Conservation (phyloP, 1,284 basidiomycete species). For the Melampsora larici-populina region DNA sequence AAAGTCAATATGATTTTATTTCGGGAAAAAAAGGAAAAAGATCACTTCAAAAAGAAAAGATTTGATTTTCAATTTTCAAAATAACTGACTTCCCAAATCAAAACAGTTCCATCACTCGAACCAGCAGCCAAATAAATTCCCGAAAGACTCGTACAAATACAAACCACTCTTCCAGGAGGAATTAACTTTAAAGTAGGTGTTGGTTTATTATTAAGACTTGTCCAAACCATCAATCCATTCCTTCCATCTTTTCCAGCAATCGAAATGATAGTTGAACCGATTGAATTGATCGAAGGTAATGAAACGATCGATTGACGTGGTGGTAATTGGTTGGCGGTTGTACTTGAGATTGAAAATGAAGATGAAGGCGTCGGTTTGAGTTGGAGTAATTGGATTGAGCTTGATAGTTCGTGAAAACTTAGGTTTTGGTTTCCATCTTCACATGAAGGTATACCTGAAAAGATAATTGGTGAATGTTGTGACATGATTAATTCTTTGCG, state of each 20-base stretch:
- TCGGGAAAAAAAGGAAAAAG: no score
- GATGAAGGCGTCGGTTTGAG: conserved; percentile 25
- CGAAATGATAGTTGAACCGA: conserved; percentile 30
- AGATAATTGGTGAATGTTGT: conserved; percentile 1
- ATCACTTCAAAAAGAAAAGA: no score
- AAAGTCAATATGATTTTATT: background rate
- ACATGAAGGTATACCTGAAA: conserved; percentile 13
- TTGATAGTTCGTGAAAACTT: conserved; percentile 32
- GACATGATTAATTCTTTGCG: no score
- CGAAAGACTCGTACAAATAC: conserved; percentile 68
- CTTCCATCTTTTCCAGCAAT: conserved; percentile 29
- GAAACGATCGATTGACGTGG: conserved; percentile 21
- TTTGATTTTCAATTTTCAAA: no score
- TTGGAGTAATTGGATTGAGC: conserved; percentile 18
- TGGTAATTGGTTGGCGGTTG: background rate
- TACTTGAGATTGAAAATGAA: background rate
- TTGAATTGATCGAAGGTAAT: conserved; percentile 9
- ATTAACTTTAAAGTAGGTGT: conserved; percentile 58
- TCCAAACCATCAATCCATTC: conserved; percentile 26
- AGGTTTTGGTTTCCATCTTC: conserved; percentile 16
- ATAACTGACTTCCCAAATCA: conserved; percentile 82
- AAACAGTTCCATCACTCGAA: conserved; percentile 79
- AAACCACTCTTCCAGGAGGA: conserved; percentile 79
- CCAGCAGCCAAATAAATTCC: conserved; percentile 81
- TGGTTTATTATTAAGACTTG: conserved; percentile 17